These are phyloP conservation scores for Wickerhamiella bombiphila DNA, from an alignment of 805 yeast species.

Conservation along the genomic window DNA sequence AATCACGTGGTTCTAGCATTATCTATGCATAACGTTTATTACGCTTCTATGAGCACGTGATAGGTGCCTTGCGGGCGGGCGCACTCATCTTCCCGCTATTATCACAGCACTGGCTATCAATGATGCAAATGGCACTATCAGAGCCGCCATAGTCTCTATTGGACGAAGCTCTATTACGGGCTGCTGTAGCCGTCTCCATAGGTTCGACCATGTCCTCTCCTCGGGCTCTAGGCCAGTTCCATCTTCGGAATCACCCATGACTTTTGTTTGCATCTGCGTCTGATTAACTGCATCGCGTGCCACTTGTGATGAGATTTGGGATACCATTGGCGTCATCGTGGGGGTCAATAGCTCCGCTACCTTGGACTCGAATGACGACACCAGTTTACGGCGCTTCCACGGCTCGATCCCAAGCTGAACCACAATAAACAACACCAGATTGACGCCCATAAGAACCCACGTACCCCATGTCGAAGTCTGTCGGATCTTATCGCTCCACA, in stretches of 20 bases:
- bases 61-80: no score
- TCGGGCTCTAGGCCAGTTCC: neutral
- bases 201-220: conserved; percentile 4
- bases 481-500: conserved; percentile 94
- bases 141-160: conserved; percentile 4
- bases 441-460: conserved; percentile 73
- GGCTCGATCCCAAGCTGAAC: conserved; percentile 89
- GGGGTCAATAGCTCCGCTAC: conserved; percentile 31
- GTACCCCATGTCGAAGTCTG: conserved; percentile 97
- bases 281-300: neutral
- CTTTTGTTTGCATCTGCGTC: neutral
- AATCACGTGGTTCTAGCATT: no score
- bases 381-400: conserved; percentile 73
- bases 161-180: conserved; percentile 9
- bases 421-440: conserved; percentile 57
- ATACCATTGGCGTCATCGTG: neutral
- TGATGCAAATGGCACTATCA: neutral
- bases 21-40: no score
- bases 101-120: neutral
- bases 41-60: no score
- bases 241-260: neutral
- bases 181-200: conserved; percentile 5
- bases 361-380: conserved; percentile 68
- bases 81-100: no score
- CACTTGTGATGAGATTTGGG: neutral